These are phyloP conservation scores for Bryum argenteum DNA, from an alignment of 225 moss, liverwort and hornwort genomes.

Conservation along the genomic window DNA sequence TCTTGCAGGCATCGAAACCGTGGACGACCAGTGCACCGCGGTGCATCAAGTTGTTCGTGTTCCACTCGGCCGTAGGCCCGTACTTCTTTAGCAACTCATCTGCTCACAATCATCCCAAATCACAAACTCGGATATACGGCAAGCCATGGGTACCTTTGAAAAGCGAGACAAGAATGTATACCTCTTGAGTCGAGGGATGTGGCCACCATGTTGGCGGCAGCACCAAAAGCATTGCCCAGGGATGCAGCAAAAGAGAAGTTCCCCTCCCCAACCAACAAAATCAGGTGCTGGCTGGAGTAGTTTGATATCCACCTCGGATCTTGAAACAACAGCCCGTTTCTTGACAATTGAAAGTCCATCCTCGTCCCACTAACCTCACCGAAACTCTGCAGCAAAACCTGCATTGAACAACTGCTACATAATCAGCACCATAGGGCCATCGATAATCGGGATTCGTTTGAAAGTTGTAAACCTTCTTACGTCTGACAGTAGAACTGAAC, in stretches of 20 bases:
- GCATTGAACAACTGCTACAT: too few relatives aligned
- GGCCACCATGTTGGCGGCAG: not conserved
- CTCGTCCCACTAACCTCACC: not conserved
- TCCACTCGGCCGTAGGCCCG: not conserved
- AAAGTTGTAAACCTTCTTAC: too few relatives aligned
- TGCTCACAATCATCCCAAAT: not conserved
- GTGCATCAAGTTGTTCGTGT: not conserved
- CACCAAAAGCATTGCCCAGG: not conserved
- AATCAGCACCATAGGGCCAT: too few relatives aligned
- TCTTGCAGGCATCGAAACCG: not conserved
- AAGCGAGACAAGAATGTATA: not conserved
- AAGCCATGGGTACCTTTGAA: too few relatives aligned
- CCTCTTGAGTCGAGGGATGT: not conserved
- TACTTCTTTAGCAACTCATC: not conserved
- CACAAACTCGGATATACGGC: too few relatives aligned
- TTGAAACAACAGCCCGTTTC: not conserved
- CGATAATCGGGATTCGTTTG: too few relatives aligned
- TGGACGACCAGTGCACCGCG: not conserved
- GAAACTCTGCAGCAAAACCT: too few relatives aligned
- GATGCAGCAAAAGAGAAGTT: not conserved
- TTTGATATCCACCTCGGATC: not conserved
- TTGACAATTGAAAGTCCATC: not conserved
- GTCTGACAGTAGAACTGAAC: too few relatives aligned
- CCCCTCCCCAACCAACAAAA: not conserved
- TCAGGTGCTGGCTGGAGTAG: not conserved